Evolutionary conservation across 2,329 filamentous ascomycete species (phyloP).

Genomic region (Aspergillus latus): DNA sequence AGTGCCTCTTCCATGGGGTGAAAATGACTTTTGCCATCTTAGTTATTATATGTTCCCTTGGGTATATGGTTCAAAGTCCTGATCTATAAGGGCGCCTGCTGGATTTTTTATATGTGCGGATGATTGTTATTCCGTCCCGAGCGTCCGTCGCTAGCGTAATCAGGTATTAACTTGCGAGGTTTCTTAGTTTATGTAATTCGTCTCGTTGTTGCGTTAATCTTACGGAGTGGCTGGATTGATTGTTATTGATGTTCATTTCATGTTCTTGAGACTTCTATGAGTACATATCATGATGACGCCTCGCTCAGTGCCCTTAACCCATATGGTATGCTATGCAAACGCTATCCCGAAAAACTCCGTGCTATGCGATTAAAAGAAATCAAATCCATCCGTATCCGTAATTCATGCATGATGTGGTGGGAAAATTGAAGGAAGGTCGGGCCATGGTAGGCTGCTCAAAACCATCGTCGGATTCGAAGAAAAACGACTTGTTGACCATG

Average conservation of each 20-base stretch:
- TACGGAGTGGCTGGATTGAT: neutral
- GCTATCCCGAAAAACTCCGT: slow-evolving; percentile 28
- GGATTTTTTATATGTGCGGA: slow-evolving; percentile 23
- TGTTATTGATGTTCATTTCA: no score
- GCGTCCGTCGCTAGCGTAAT: neutral
- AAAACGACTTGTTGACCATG: slow-evolving; percentile 35
- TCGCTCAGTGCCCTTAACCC: neutral
- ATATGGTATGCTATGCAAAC: slow-evolving; percentile 25
- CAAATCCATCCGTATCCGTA: slow-evolving; percentile 39
- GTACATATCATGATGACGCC: neutral
- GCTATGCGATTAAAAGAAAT: slow-evolving; percentile 34
- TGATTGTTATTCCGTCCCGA: slow-evolving; percentile 20
- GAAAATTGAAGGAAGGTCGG: slow-evolving; percentile 30
- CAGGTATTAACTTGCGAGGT: no score
- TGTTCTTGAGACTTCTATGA: neutral
- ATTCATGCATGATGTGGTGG: slow-evolving; percentile 32
- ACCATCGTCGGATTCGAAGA: slow-evolving; percentile 34
- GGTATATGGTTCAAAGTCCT: neutral
- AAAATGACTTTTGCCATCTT: slow-evolving; percentile 42
- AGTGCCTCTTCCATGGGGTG: slow-evolving; percentile 43
- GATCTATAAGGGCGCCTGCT: no score
- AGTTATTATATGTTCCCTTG: neutral
- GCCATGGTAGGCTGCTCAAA: slow-evolving; percentile 25
- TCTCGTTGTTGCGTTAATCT: neutral
- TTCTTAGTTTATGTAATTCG: no score